These are phyloP conservation scores for Apocynum venetum DNA, from an alignment of 257 asterid genomes.

Conservation along the genomic window DNA sequence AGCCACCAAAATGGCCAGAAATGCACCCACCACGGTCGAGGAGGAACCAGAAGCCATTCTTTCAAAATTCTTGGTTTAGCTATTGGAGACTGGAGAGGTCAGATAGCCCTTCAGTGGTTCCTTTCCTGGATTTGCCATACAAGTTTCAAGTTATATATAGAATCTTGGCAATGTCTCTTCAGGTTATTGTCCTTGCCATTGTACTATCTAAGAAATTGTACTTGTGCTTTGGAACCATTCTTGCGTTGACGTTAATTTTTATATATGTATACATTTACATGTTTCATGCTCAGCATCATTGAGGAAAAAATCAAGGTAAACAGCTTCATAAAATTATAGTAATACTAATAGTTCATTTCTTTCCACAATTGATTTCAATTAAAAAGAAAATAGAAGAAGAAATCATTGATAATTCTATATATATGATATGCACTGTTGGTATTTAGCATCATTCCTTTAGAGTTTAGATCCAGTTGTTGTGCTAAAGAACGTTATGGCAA, in stretches of 20 bases:
- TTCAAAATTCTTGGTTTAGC: neutral
- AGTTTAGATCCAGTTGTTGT: too few species aligned
- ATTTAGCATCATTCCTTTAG: too few species aligned
- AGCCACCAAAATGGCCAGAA: conserved; percentile 13
- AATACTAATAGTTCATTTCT: neutral
- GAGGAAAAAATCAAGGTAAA: neutral
- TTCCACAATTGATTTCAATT: neutral
- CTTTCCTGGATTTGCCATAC: too few species aligned
- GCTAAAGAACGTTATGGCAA: too few species aligned
- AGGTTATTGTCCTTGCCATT: neutral
- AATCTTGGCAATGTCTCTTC: neutral
- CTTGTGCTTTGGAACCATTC: conserved; percentile 10
- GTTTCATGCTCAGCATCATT: neutral
- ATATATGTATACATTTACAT: neutral
- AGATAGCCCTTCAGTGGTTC: too few species aligned
- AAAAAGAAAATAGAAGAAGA: too few species aligned
- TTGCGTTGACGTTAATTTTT: neutral
- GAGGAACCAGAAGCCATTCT: conserved; percentile 14
- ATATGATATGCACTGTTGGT: too few species aligned
- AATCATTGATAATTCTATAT: too few species aligned
- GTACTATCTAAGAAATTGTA: conserved; percentile 12
- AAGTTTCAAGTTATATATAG: neutral
- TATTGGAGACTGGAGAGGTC: neutral
- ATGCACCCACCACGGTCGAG: neutral
- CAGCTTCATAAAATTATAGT: too few species aligned